Evolutionary conservation across 257 asterid species (phyloP), one percentile per base, ranked within the genome.

Genomic region (Leonotis leonurus): DNA sequence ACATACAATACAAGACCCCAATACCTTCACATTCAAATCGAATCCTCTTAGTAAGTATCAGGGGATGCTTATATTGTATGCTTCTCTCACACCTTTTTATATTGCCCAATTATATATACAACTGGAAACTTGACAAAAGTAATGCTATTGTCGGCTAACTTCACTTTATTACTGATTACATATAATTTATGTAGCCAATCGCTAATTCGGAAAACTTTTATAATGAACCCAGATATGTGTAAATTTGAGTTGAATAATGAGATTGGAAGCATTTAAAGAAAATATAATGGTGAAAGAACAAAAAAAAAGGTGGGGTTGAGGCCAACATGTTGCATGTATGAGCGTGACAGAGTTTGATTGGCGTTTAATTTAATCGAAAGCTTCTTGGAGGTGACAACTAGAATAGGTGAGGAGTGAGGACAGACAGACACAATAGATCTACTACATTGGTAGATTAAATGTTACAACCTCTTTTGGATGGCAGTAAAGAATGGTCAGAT

Each of bases 371-470:
- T 72, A 68, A 68, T 56, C 33, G 1, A 24, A 70, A 79, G 46
- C 50, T 35, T 59, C 16, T 64, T 60, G 51, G 58, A 46, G 56
- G 69, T 69, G 70, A 73, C 86, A 86, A 74, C 90, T 81, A 85
- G 76, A 73, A 51, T 45, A 53, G 50, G 24, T 57, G 44, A 51
- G 41, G 48, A n/a, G n/a, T 56, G 41, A 50, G 39, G 52, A n/a
- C n/a, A n/a, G n/a, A 37, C 69, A 37, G 62, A 22, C 61, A 44
- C 30, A 70, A 16, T 64, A 65, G 76, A 78, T 78, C 78, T 75
- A 65, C 35, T 30, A 30, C 74, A 57, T 75, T 13, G 59, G 56
- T 40, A 20, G 66, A 41, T 74, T 64, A 45, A 60, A 61, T 75
- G 36, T 48, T 33, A 33, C 1, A 33, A 1, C 3, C 41, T 9